Percentiles rank a stretch among this genome's conserved stretches.
phyloP scores from a whole-genome alignment of 805 yeast species.

The Kodamaea laetipori region DNA sequence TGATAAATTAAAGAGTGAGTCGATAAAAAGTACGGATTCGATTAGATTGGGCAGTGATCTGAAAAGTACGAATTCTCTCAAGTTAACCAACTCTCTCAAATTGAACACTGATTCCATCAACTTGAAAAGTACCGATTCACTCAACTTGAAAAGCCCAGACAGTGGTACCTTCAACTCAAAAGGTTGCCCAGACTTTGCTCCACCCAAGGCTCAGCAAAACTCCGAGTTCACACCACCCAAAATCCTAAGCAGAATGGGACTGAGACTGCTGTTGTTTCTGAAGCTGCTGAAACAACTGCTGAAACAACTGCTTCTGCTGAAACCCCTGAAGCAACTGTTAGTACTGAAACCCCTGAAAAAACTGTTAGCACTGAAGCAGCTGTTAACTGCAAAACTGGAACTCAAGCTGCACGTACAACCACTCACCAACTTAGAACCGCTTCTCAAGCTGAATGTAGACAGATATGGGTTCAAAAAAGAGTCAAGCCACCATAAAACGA shows the following conservation, averaged over 20 bases:
- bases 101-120: no score
- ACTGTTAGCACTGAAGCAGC: neutral
- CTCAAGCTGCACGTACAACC: neutral
- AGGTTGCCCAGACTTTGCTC: neutral
- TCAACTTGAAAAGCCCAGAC: no score
- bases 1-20: no score
- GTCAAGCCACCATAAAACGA: constrained; percentile 46
- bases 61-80: no score
- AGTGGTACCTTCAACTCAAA: no score
- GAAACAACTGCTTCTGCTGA: constrained; percentile 6
- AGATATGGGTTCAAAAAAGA: constrained; percentile 85
- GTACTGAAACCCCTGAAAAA: constrained; percentile 3
- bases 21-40: no score
- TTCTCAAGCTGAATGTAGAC: constrained; percentile 40
- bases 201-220: neutral
- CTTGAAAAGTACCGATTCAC: no score
- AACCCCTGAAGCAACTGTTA: constrained; percentile 3
- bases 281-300: constrained; percentile 5
- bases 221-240: constrained; percentile 3
- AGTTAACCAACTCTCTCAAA: no score
- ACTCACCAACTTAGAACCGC: neutral
- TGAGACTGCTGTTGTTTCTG: constrained; percentile 6
- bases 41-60: no score
- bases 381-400: neutral
- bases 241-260: constrained; percentile 2